phyloP scores from a whole-genome alignment of 23 red algal species.

The Pyropia yezoensis region DNA sequence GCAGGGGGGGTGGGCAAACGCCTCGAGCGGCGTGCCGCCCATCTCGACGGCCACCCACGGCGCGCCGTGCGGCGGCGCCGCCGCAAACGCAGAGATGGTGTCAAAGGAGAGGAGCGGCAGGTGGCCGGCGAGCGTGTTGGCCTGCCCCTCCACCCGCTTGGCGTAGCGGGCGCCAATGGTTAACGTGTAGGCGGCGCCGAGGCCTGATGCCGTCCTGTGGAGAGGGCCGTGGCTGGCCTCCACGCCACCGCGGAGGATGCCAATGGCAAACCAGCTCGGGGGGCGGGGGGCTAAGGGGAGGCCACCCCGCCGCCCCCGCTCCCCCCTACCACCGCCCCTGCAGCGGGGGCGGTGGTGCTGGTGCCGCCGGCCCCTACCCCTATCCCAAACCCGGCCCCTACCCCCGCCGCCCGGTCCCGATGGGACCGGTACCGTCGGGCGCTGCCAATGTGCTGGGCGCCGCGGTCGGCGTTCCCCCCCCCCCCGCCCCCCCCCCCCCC shows the following conservation, averaged over 20 bases:
- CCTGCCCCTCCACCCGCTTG: slow-evolving; percentile 20
- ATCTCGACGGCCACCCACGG: slow-evolving; percentile 50
- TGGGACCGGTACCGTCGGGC: background rate
- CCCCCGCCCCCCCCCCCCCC: too few relatives aligned
- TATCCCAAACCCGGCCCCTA: background rate
- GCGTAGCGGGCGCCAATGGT: slow-evolving; percentile 55
- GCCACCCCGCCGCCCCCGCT: background rate
- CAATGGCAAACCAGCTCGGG: slow-evolving; percentile 44
- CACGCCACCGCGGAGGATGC: slow-evolving; percentile 38
- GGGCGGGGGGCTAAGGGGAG: slow-evolving; percentile 3
- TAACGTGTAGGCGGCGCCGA: slow-evolving; percentile 52
- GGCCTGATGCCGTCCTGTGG: slow-evolving; percentile 35
- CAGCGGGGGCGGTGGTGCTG: background rate
- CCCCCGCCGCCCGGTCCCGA: background rate
- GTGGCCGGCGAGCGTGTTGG: slow-evolving; percentile 34
- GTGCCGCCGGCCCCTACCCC: background rate
- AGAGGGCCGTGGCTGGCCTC: slow-evolving; percentile 55
- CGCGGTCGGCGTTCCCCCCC: background rate
- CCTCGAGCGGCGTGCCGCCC: slow-evolving; percentile 15
- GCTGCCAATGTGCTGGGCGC: background rate
- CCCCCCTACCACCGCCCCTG: background rate
- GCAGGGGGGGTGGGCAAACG: slow-evolving; percentile 39
- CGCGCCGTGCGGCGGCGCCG: slow-evolving; percentile 22
- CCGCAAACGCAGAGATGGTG: slow-evolving; percentile 13
- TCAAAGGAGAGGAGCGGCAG: slow-evolving; percentile 32